Conservation (phyloP, 495 filamentous ascomycete genomes). For the Cenococcum geophilum region DNA sequence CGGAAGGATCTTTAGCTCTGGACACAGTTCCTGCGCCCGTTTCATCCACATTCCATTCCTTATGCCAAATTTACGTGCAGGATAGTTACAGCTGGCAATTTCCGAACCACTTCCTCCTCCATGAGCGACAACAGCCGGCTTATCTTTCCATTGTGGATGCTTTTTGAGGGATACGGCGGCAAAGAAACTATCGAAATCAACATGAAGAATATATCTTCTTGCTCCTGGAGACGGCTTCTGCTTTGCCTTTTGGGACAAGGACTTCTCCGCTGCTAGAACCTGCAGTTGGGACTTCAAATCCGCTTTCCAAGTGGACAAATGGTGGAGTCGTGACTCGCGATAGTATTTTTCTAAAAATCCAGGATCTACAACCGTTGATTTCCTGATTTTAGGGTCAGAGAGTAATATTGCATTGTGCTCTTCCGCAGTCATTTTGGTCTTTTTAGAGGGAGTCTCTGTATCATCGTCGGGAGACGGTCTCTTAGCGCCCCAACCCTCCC, state of each 20-base stretch:
- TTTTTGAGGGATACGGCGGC: slow-evolving; percentile 83
- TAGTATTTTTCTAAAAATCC: slow-evolving; percentile 93
- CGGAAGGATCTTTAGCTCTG: slow-evolving; percentile 74
- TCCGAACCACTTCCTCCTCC: slow-evolving; percentile 79
- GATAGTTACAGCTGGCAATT: slow-evolving; percentile 96
- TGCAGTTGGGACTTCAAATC: slow-evolving; percentile 84
- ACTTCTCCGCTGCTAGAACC: slow-evolving; percentile 63
- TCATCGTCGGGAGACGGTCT: neutral
- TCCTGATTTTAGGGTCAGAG: slow-evolving; percentile 71
- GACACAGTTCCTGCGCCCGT: slow-evolving; percentile 71
- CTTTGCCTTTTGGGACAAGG: slow-evolving; percentile 46
- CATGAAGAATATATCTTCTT: slow-evolving; percentile 82
- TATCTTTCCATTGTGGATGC: slow-evolving; percentile 66
- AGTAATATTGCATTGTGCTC: slow-evolving; percentile 83
- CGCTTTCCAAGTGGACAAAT: slow-evolving; percentile 92
- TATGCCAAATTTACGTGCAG: slow-evolving; percentile 73
- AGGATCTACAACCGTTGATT: slow-evolving; percentile 81
- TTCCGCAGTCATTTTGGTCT: slow-evolving; percentile 58
- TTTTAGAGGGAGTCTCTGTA: neutral
- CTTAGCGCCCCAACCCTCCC: neutral
- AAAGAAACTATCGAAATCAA: slow-evolving; percentile 99
- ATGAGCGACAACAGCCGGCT: slow-evolving; percentile 86
- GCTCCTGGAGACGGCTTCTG: slow-evolving; percentile 51
- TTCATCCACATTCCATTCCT: slow-evolving; percentile 99
- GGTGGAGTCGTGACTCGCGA: slow-evolving; percentile 85